These are phyloP conservation scores for Solanum aculeatissimum DNA, from an alignment of 305 asterid species.

Conservation along the genomic window DNA sequence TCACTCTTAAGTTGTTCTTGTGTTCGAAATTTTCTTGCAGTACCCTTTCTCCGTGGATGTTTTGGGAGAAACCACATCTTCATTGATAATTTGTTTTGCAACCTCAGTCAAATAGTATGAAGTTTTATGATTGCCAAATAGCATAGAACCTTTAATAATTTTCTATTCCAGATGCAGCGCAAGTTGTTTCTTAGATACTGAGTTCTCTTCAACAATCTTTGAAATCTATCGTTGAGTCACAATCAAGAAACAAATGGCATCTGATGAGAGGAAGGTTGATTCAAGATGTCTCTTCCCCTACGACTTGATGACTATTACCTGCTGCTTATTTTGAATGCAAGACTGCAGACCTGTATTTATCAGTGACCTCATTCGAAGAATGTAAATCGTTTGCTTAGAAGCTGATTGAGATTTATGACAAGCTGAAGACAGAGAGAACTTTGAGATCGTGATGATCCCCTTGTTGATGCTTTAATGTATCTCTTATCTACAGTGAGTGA, in stretches of 20 bases:
- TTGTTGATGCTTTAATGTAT: neutral
- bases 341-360: constrained; percentile 53
- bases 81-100: neutral
- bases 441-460: neutral
- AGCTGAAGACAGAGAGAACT: constrained; percentile 21
- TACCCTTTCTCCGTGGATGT: neutral
- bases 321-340: constrained; percentile 62
- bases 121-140: neutral
- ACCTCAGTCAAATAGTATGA: neutral
- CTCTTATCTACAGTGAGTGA: neutral
- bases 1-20: neutral
- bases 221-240: constrained; percentile 34
- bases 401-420: constrained; percentile 35
- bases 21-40: neutral
- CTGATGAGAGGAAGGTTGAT: constrained; percentile 51
- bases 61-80: neutral
- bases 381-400: constrained; percentile 35
- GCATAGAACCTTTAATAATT: neutral
- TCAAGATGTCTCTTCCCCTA: neutral
- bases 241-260: constrained; percentile 42
- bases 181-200: neutral
- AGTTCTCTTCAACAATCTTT: constrained; percentile 31
- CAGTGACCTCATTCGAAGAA: constrained; percentile 19
- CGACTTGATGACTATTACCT: constrained; percentile 5
- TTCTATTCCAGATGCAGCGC: neutral